Base-by-base conservation (phyloP, 345 rosid genomes). In the Eucalyptus pauciflora region DNA sequence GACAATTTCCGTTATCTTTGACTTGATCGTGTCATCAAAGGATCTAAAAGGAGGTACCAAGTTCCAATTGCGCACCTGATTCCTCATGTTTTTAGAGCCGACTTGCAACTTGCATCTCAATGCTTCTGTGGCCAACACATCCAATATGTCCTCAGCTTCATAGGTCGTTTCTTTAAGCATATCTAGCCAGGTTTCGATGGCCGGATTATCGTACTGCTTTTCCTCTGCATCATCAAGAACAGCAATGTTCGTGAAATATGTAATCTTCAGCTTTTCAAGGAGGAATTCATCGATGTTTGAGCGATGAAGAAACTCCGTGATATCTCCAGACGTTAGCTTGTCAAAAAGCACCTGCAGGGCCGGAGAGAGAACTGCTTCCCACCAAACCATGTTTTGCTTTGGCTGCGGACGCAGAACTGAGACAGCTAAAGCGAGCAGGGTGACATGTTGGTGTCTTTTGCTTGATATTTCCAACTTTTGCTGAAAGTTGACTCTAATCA, bases 221-320 rank as follows among this genome's bases (percentile, higher is more conserved):
- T 85, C 89, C 89, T 92, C 93, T 13, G 90, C 92, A 87, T 92
- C 91, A 51, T 86, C 87, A 37, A 92, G 90, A 41, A 89, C 88
- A 24, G 88, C 86, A 43, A 31, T 50, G 50, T 64, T 79, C 10
- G 87, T 62, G 1, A 81, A 83, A 60, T 79, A 83, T 8, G 89
- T 33, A 51, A 88, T 50, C 87, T 80, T 81, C 22, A 88, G 89
- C 86, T 88, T 88, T 33, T 88, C 89, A 58, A 88, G 89, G 69
- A 79, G 86, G 86, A 79, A 81, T 24, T 88, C 86, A 29, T 62
- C 64, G 45, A 79, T 56, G 41, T 51, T 80, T 29, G 69, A 17
- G 56, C 86, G 71, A 31, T 24, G 89, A 51, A 88, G 76, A 48
- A 88, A 83, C 69, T 83, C 87, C 10, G 85, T 41, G 64, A 88